Percentiles rank a stretch among this genome's conserved stretches.
Evolutionary conservation across 306 rosid genomes (phyloP).

Genomic region (Cucumis cinereus): DNA sequence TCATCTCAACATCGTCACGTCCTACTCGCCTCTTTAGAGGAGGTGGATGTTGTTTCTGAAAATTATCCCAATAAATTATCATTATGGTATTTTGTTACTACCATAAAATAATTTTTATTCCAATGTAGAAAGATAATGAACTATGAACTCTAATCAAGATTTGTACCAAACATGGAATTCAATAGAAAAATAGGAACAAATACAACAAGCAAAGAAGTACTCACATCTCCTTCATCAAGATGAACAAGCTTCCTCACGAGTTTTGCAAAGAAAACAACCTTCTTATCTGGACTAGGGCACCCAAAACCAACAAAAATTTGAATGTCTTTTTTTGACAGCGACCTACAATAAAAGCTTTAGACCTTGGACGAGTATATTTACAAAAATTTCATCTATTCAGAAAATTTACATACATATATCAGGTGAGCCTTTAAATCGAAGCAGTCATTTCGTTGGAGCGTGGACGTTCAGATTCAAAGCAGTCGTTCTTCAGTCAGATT

Average conservation of each 20-base stretch:
- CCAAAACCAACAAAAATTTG: slow-evolving; percentile 88
- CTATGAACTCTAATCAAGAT: neutral
- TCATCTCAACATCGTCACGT: slow-evolving; percentile 94
- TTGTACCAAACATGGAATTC: neutral
- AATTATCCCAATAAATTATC: neutral
- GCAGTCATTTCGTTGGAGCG: no score
- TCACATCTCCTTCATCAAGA: slow-evolving; percentile 98
- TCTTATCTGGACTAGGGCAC: slow-evolving; percentile 77
- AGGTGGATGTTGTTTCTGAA: slow-evolving; percentile 51
- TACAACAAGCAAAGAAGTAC: slow-evolving; percentile 8
- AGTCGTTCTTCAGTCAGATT: no score
- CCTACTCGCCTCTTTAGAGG: slow-evolving; percentile 84
- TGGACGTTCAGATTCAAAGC: no score
- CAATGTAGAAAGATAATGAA: neutral
- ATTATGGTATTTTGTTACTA: neutral
- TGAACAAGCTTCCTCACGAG: slow-evolving; percentile 72
- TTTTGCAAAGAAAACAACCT: slow-evolving; percentile 83
- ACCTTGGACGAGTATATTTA: neutral
- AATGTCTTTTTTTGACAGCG: slow-evolving; percentile 75
- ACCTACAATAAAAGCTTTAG: slow-evolving; percentile 59
- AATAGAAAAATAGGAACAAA: neutral
- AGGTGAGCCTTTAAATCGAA: no score
- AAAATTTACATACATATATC: neutral
- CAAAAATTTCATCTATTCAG: neutral
- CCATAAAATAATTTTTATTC: neutral